Evolutionary conservation across 495 filamentous ascomycete genomes (phyloP).

Genomic region (Tuber borchii): DNA sequence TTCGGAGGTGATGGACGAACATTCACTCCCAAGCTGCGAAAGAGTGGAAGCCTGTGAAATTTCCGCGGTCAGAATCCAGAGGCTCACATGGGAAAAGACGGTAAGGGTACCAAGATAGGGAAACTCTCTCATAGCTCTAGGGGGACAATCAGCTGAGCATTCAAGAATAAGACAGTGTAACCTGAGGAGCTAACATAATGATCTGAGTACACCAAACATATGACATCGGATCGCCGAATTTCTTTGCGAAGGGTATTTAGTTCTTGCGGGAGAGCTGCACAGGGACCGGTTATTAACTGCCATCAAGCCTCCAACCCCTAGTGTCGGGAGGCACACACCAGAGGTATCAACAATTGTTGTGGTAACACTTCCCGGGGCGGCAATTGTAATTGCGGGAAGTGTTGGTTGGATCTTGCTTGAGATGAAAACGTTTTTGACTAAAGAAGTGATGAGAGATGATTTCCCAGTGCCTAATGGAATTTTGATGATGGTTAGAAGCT

Average conservation of each 20-base stretch:
- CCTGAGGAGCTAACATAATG: conserved; percentile 55
- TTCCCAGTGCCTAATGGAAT: conserved; percentile 50
- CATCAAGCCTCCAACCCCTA: background rate
- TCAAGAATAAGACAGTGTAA: background rate
- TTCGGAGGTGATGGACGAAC: conserved; percentile 46
- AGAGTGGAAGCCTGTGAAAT: conserved; percentile 57
- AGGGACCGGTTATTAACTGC: conserved; percentile 3
- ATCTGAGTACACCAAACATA: conserved; percentile 93
- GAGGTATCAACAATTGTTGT: conserved; percentile 96
- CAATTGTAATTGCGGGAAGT: conserved; percentile 87
- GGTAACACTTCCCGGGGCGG: conserved; percentile 88
- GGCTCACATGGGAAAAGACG: background rate
- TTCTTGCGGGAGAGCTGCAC: conserved; percentile 75
- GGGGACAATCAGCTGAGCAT: conserved; percentile 10
- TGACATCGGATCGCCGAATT: conserved; percentile 92
- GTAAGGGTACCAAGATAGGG: conserved; percentile 76
- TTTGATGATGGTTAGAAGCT: conserved; percentile 27
- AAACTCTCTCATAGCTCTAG: conserved; percentile 86
- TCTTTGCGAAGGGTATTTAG: conserved; percentile 80
- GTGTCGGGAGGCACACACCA: conserved; percentile 17
- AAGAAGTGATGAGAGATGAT: conserved; percentile 64
- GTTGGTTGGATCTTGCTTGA: conserved; percentile 88
- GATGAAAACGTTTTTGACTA: conserved; percentile 93
- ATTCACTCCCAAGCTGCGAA: conserved; percentile 92
- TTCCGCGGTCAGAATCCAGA: conserved; percentile 6